These are phyloP conservation scores for Hippophae gyantsensis DNA, from an alignment of 306 rosid genomes.

Conservation along the genomic window DNA sequence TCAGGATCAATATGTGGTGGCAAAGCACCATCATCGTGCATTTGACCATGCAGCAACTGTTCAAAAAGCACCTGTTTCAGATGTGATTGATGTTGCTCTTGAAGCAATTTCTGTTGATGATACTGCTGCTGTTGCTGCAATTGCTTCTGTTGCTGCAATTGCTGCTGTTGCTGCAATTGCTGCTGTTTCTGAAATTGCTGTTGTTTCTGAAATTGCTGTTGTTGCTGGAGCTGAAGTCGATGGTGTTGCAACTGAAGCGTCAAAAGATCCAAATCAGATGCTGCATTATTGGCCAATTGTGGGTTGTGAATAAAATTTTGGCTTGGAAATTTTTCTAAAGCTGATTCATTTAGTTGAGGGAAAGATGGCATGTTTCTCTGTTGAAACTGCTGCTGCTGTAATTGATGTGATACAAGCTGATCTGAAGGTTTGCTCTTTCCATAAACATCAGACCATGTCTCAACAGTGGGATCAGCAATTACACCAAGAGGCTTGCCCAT, in stretches of 20 bases:
- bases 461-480: conserved; percentile 28
- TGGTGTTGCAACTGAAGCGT: conserved; percentile 34
- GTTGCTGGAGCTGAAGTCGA: conserved; percentile 42
- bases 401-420: conserved; percentile 37
- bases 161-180: conserved; percentile 24
- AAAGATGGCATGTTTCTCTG: conserved; percentile 31
- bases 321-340: conserved; percentile 33
- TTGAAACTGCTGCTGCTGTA: conserved; percentile 46
- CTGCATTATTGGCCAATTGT: conserved; percentile 31
- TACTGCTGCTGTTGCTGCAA: conserved; percentile 39
- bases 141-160: conserved; percentile 9
- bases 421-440: conserved; percentile 30
- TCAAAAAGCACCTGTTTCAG: conserved; percentile 41
- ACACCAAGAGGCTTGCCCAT: conserved; percentile 33
- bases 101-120: conserved; percentile 40
- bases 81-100: conserved; percentile 50
- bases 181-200: conserved; percentile 30
- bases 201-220: conserved; percentile 27
- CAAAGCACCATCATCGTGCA: conserved; percentile 39
- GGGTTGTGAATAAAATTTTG: conserved; percentile 42
- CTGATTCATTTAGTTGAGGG: conserved; percentile 32
- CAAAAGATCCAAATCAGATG: conserved; percentile 30
- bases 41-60: conserved; percentile 41
- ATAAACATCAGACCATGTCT: conserved; percentile 35
- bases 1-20: conserved; percentile 36